Conservation (phyloP, 176 grass and related monocot genomes). For the Musa itinerans region DNA sequence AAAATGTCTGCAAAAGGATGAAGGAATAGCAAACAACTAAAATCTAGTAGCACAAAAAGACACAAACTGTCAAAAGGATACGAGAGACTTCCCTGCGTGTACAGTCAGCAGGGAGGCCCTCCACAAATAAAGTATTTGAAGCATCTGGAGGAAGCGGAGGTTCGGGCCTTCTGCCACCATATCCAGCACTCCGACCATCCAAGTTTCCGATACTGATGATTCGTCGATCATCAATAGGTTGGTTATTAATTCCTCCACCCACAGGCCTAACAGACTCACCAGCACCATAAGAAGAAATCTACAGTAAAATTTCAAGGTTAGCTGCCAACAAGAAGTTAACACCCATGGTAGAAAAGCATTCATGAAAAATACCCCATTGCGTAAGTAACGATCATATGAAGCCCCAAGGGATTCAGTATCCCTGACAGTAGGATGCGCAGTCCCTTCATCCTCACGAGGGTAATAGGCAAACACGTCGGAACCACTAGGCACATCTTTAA, state of each 20-base stretch:
- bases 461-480: constrained; percentile 40
- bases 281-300: constrained; percentile 50
- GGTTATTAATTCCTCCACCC: constrained; percentile 52
- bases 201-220: constrained; percentile 51
- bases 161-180: constrained; percentile 51
- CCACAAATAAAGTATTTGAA: constrained; percentile 54
- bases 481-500: constrained; percentile 43
- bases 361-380: constrained; percentile 53
- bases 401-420: constrained; percentile 66
- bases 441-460: constrained; percentile 61
- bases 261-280: constrained; percentile 50
- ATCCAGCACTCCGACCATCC: constrained; percentile 51
- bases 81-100: constrained; percentile 52
- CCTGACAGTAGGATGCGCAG: constrained; percentile 60
- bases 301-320: constrained; percentile 9
- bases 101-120: constrained; percentile 47
- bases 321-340: constrained; percentile 18
- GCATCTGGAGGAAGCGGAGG: constrained; percentile 85
- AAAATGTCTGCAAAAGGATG: constrained; percentile 58
- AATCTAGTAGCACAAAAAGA: not conserved
- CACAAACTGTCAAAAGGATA: constrained; percentile 45
- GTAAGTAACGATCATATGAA: constrained; percentile 54
- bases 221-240: constrained; percentile 57
- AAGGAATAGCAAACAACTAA: constrained; percentile 18
- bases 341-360: not conserved